A percentile compares a stretch with the other conserved stretches of the same genome.
These are phyloP conservation scores for Phialemonium atrogriseum DNA, from an alignment of 2,329 filamentous ascomycete genomes.

Conservation along the genomic window DNA sequence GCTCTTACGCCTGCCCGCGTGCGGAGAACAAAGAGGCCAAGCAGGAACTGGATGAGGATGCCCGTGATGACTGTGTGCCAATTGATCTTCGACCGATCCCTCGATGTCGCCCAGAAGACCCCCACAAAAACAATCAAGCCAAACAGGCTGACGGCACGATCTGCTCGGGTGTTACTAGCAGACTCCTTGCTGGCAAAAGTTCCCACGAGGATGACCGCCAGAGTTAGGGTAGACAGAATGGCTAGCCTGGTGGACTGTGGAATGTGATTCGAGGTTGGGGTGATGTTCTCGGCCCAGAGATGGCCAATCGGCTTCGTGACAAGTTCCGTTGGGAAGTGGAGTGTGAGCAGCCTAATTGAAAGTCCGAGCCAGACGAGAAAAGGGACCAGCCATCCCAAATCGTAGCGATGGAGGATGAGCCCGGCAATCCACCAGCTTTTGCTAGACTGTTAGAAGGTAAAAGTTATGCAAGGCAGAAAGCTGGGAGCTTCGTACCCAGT, in stretches of 20 bases:
- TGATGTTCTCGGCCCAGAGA: too few species aligned
- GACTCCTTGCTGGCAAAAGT: conserved; percentile 65
- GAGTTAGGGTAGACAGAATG: too few species aligned
- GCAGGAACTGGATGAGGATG: conserved; percentile 80
- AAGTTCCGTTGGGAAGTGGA: conserved; percentile 61
- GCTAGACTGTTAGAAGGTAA: too few species aligned
- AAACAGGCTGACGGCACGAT: conserved; percentile 73
- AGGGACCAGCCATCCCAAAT: conserved; percentile 72
- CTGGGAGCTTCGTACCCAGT: too few species aligned
- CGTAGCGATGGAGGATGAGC: conserved; percentile 61
- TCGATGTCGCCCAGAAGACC: conserved; percentile 62
- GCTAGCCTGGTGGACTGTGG: too few species aligned
- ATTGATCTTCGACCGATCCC: conserved; percentile 52
- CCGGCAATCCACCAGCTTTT: conserved; percentile 67
- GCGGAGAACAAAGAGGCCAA: conserved; percentile 81
- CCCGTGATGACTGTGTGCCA: conserved; percentile 83
- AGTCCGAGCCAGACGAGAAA: conserved; percentile 75
- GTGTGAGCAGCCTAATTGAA: conserved; percentile 63
- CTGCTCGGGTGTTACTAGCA: conserved; percentile 67
- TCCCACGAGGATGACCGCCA: conserved; percentile 69
- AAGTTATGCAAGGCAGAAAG: too few species aligned
- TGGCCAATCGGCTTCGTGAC: conserved; percentile 58
- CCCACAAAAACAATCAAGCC: conserved; percentile 66
- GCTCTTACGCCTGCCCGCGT: conserved; percentile 68
- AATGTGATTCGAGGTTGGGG: too few species aligned